Base-by-base conservation (phyloP, 805 yeast species). In the Lipomyces starkeyi region DNA sequence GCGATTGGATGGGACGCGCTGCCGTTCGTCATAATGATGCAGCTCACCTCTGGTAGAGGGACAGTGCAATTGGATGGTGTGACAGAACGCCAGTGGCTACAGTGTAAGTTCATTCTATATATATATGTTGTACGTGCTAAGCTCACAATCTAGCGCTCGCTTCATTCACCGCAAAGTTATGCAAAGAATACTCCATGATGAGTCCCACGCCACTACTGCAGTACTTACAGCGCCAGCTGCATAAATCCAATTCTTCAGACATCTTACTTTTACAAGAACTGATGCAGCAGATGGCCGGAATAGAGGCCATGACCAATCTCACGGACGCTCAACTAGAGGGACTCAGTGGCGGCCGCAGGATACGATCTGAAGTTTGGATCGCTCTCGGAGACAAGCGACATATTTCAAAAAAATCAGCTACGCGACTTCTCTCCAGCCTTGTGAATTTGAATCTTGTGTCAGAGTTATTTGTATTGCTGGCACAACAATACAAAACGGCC, bases 1-100 rank as follows among this genome's bases (percentile, higher is more conserved):
- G 84, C 80, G 4, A 88, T 89, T 74, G 92, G 93, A 0, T 92
- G 97, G 93, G 98, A 94, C 77, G 90, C 87, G 1, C 78, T 94
- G 37, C 88, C 93, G 3, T 87, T 86, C 74, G 92, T 90, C 0
- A 78, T 93, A 2, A 80, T 93, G 74, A 84, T 86, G 74, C 85
- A 95, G 71, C 81, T 94, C 27, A 86, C 93, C 0, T 78, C 87
- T 0, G 89, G 88, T n/a, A 83, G 97, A 77, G 78, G 85, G 0
- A 83, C 88, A 27, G 80, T 88, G 40, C 97, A 91, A 77, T 81
- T 78, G 1, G 93, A 93, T 78, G 98, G 98, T 8, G 79, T 94
- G 65, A 87, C 87, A 73, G 93, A 91, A 66, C 82, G 90, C 32
- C 88, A 85, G 73, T 94, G 98, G 98, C 83, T 93, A 43, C 95